A percentile compares a stretch with the other conserved stretches of the same genome.
Evolutionary conservation across 306 rosid genomes (phyloP).

Genomic region (Luffa aegyptiaca): DNA sequence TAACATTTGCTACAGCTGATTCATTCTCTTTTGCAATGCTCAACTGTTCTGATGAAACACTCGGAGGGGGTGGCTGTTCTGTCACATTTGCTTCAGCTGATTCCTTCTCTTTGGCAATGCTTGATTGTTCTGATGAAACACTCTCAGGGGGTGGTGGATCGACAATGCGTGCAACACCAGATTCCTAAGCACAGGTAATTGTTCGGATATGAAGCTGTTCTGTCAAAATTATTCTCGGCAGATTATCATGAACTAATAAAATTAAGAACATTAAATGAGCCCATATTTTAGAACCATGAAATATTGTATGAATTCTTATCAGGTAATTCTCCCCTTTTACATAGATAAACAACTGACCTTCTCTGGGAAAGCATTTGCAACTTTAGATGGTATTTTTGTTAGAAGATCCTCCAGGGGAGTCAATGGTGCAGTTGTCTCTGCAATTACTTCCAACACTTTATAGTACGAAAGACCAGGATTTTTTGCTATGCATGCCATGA

Average conservation of each 20-base stretch:
- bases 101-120: slow-evolving; percentile 23
- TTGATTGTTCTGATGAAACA: slow-evolving; percentile 27
- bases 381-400: slow-evolving; percentile 67
- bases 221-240: neutral
- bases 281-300: neutral
- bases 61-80: slow-evolving; percentile 21
- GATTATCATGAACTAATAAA: neutral
- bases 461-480: slow-evolving; percentile 57
- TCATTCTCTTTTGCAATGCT: slow-evolving; percentile 22
- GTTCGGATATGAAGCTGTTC: neutral
- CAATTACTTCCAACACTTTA: slow-evolving; percentile 84
- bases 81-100: slow-evolving; percentile 23
- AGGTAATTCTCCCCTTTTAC: neutral
- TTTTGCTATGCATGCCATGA: slow-evolving; percentile 73
- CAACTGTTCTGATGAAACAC: slow-evolving; percentile 27
- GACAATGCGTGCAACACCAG: slow-evolving; percentile 18
- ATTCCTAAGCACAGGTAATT: slow-evolving; percentile 32
- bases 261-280: neutral
- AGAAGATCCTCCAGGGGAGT: slow-evolving; percentile 79
- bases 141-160: slow-evolving; percentile 25
- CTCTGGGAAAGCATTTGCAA: slow-evolving; percentile 25
- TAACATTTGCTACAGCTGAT: slow-evolving; percentile 22
- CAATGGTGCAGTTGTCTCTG: slow-evolving; percentile 81
- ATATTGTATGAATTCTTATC: neutral
- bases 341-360: slow-evolving; percentile 33